Evolutionary conservation across 768 basidiomycete species (phyloP).

Genomic region (Xanthoconium purpureum): DNA sequence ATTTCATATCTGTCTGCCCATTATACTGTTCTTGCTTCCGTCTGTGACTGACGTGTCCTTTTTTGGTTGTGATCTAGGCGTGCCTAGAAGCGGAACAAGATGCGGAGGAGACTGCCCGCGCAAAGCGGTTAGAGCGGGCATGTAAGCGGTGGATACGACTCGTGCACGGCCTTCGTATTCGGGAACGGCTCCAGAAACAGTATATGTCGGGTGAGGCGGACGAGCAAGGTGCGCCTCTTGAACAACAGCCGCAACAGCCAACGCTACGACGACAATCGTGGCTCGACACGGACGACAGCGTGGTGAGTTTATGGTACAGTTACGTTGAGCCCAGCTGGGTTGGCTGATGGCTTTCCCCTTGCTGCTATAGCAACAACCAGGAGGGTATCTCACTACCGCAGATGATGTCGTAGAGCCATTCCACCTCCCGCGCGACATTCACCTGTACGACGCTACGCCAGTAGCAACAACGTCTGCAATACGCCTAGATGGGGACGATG

Average conservation of each 20-base stretch:
- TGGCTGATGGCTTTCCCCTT: slow-evolving; percentile 17
- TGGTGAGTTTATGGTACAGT: slow-evolving; percentile 16
- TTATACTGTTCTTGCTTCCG: neutral
- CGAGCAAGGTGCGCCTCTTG: neutral
- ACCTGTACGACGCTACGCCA: slow-evolving; percentile 12
- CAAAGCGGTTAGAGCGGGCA: slow-evolving; percentile 73
- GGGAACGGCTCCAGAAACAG: slow-evolving; percentile 76
- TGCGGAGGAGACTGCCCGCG: slow-evolving; percentile 70
- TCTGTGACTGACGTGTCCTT: slow-evolving; percentile 6
- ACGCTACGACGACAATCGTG: slow-evolving; percentile 12
- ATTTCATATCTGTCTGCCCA: neutral
- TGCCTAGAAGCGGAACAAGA: slow-evolving; percentile 79
- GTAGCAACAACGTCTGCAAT: slow-evolving; percentile 7
- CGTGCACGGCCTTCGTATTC: slow-evolving; percentile 83
- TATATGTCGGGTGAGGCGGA: slow-evolving; percentile 43
- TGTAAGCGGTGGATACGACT: slow-evolving; percentile 88
- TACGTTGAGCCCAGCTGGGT: neutral
- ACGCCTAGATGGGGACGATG: neutral
- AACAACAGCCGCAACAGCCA: slow-evolving; percentile 3
- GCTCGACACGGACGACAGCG: slow-evolving; percentile 22
- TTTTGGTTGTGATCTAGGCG: slow-evolving; percentile 50
- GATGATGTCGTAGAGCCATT: slow-evolving; percentile 74
- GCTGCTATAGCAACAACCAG: slow-evolving; percentile 29
- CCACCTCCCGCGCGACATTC: slow-evolving; percentile 58
- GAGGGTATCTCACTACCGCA: slow-evolving; percentile 65